Base-by-base conservation (phyloP, 371 early-diverging fungal genomes). In the Apophysomyces sp. region DNA sequence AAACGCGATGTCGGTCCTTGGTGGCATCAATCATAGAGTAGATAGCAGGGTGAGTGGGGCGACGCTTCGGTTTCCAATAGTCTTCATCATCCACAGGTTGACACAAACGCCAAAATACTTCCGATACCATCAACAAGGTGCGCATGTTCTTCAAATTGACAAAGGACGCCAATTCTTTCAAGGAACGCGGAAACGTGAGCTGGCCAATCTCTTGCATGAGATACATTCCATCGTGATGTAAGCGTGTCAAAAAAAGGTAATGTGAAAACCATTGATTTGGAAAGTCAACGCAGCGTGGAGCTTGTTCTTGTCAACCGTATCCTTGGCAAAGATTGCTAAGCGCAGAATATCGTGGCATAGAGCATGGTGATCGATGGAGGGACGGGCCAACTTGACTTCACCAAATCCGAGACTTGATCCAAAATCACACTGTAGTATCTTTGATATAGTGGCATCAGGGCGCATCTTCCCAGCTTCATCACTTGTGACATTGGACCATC, bases 181-280 rank as follows among this genome's bases (percentile, higher is more conserved):
- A 60, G n/a, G 57, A 65, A 16, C 13, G 27, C 15, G 62, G 60
- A 51, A 69, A 65, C 34, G 63, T 56, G 37, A 68, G 40, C 32
- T 54, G 62, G 34, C 59, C 40, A 60, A 69, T 65, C 65, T 69
- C 60, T 57, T 61, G 65, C 62, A 69, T 69, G 8, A 62, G 30
- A 41, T 68, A 61, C 2, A 68, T 64, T 40, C 62, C 69, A 65
- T 65, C 65, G 52, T 62, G 65, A 26, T 30, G 56, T 18, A 56
- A 13, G 62, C 61, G 55, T 27, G 30, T 44, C 44, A 55, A 51
- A 26, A 61, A 41, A 57, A 57, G 28, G 28, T 57, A 12, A 57
- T 40, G 16, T 57, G 36, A 34, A 44, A 55, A 0, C 55, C 56
- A 29, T 61, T 27, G 32, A 55, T 55, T 27, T 61, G 62, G 53